Base-by-base conservation (phyloP, 73 alveolate species). In the Tetrahymena borealis region DNA sequence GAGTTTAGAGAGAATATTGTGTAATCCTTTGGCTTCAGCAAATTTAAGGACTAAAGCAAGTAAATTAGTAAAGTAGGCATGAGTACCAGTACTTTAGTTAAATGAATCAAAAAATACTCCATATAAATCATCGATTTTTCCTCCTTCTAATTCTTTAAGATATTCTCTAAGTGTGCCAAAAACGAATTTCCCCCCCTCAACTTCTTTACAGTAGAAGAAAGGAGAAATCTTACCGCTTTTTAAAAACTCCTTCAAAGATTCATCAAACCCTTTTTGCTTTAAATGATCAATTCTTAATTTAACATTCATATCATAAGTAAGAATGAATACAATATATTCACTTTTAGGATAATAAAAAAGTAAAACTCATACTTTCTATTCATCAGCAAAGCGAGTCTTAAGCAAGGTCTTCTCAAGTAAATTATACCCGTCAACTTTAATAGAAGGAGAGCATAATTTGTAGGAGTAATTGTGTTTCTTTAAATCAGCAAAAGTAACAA, bases 141-240 rank as follows among this genome's bases (percentile, higher is more conserved):
- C 85, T 60, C 37, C 28, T 60, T 60, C 13, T 60, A 60, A 60
- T 60, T 60, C 85, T 13, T 35, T 60, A 60, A 60, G 85, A 60
- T 60, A 60, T 60, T 60, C 85, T 60, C 85, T 60, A 24, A 60
- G 10, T 20, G 85, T 60, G 28, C 85, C 85, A 20, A 60, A 60
- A 60, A 60, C 38, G 31, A 60, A 60, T 20, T 60, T 60, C 28
- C 85, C 85, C 85, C 32, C 85, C 4, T 60, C 85, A 60, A 60
- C 85, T 60, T 60, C 85, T 60, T 60, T 60, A 60, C 85, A 60
- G 85, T 60, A 60, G 85, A 60, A 60, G 85, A 60, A 60, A 60
- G 85, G 85, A 24, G 85, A 60, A 20, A 60, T 60, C 85, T 60
- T 60, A 24, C 85, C 85, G 13, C 85, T 20, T n/a, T 60, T 60